Base-by-base conservation (phyloP, 2,329 filamentous ascomycete species). In the Epichloe coenophiala region DNA sequence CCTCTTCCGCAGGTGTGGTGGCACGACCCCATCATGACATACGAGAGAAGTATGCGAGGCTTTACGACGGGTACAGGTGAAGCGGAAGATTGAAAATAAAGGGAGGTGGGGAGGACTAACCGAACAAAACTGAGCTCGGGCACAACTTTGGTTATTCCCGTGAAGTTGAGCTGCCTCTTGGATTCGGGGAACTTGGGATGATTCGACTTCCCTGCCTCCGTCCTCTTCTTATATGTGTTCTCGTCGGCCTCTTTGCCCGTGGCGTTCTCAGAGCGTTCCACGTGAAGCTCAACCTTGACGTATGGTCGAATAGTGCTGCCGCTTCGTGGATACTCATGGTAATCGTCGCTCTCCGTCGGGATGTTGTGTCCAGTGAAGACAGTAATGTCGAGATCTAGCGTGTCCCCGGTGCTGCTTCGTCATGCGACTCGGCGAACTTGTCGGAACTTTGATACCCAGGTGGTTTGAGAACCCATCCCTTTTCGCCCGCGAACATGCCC, bases 401-500 rank as follows among this genome's bases (percentile, higher is more conserved):
- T 80, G 51, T 72, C 41, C 73, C 73, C 4, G 67, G 61, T 4
- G 75, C 68, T 1, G 71, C 71, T 23, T 73, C 67, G 42, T 70
- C 68, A 50, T 77, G 71, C 4, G 66, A 66, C 21, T 64, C 60
- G 15, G 61, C 59, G n/a, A 50, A 51, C 55, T 64, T 71, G 52
- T 71, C 67, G 17, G 67, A 62, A 56, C 71, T 73, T 53, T 81
- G 83, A 64, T 89, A 93, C 15, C 84, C 84, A 35, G 75, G 64
- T 0, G 90, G 89, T 67, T 96, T 96, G 54, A 93, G 73, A 2
- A 90, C 80, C 86, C 88, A 96, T 40, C 91, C 90, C 41, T 78
- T 71, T 47, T 86, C 84, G 9, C 81, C 86, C 37, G 88, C 87
- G 64, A 97, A 98, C 93, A 98, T 97, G 63, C 86, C 93, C 60